phyloP scores from a whole-genome alignment of 2,329 filamentous ascomycete genomes.

The Ophiostoma angusticollis region DNA sequence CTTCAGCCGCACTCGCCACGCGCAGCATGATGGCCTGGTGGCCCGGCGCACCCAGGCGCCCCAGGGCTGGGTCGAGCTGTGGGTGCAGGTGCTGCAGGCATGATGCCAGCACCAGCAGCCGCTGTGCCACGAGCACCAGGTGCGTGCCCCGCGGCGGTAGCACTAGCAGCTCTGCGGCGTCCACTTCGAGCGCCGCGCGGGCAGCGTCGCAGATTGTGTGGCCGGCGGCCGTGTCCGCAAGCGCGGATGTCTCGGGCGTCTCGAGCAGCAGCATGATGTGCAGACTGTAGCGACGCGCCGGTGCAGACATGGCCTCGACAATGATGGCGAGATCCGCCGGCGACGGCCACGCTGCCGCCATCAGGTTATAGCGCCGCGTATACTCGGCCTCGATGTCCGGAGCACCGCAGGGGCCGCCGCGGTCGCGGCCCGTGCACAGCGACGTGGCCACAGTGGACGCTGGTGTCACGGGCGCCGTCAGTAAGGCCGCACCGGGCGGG shows the following conservation, averaged over 20 bases:
- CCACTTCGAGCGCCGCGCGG: too few relatives aligned
- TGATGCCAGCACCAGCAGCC: constrained; percentile 21
- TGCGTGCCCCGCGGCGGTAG: constrained; percentile 12
- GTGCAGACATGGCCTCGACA: neutral
- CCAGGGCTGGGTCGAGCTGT: constrained; percentile 4
- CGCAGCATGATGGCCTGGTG: constrained; percentile 6
- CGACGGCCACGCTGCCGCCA: constrained; percentile 6
- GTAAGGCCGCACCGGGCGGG: too few relatives aligned
- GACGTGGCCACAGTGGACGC: neutral
- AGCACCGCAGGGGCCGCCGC: neutral
- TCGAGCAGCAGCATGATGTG: constrained; percentile 2
- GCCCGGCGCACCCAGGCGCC: neutral
- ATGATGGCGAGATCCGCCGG: neutral
- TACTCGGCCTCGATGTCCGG: constrained; percentile 5
- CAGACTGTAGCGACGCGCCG: neutral
- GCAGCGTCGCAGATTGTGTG: too few relatives aligned
- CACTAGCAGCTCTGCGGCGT: neutral
- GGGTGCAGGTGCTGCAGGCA: constrained; percentile 19
- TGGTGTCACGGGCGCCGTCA: neutral
- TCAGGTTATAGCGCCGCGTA: constrained; percentile 2
- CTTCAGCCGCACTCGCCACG: constrained; percentile 7
- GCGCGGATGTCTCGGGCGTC: neutral
- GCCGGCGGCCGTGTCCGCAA: too few relatives aligned
- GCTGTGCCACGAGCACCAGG: constrained; percentile 23
- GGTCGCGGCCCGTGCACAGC: neutral